Percentiles rank a stretch among this genome's conserved stretches.
phyloP scores from a whole-genome alignment of 2,329 filamentous ascomycete species.

The Colletotrichum aenigma region DNA sequence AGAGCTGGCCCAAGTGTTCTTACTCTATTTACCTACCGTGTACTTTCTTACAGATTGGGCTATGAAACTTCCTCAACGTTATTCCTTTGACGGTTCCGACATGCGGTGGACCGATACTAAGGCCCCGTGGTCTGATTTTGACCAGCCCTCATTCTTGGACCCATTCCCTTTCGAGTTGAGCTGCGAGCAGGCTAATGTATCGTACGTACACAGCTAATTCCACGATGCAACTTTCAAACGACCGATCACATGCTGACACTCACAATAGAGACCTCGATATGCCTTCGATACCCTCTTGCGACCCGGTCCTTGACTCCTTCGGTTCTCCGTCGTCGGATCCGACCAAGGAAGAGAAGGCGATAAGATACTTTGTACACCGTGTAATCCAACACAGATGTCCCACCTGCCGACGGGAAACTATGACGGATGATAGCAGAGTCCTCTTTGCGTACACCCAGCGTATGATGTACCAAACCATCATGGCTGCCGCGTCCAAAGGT shows the following conservation, averaged over 20 bases:
- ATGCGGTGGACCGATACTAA: background rate
- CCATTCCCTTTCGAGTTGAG: background rate
- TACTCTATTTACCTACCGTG: background rate
- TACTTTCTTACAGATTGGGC: background rate
- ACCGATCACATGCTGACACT: background rate
- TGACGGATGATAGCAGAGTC: background rate
- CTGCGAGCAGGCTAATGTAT: background rate
- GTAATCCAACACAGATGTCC: background rate
- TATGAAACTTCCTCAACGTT: background rate
- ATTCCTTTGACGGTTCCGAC: background rate
- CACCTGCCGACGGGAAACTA: background rate
- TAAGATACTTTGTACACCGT: background rate
- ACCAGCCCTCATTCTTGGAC: background rate
- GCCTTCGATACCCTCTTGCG: background rate
- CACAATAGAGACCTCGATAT: background rate
- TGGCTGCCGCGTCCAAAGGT: background rate
- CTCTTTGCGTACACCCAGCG: background rate
- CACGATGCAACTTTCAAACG: background rate
- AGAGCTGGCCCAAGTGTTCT: background rate
- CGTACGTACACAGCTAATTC: background rate
- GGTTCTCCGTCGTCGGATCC: background rate
- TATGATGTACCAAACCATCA: background rate
- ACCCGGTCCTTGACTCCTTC: background rate
- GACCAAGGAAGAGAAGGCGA: background rate
- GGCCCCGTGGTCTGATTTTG: background rate